Percentiles rank a stretch among this genome's conserved stretches.
phyloP scores from a whole-genome alignment of 768 basidiomycete genomes.

The Psilocybe subaeruginosa region DNA sequence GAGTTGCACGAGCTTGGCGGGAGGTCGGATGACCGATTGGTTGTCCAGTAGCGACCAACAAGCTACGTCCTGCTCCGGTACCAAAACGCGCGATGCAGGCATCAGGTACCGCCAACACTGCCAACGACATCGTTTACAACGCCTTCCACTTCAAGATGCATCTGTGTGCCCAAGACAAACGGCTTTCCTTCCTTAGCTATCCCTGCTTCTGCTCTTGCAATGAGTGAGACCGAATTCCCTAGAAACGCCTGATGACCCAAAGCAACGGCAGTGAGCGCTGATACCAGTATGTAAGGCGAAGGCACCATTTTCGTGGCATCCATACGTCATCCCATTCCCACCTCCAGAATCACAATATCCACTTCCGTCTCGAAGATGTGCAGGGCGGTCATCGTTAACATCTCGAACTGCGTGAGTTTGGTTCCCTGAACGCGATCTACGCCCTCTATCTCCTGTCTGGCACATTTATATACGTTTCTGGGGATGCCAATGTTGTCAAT shows the following conservation, averaged over 20 bases:
- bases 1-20: constrained; percentile 44
- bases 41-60: constrained; percentile 11
- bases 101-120: constrained; percentile 40
- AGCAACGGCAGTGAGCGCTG: constrained; percentile 84
- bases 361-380: constrained; percentile 73
- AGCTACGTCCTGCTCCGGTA: constrained; percentile 26
- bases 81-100: neutral
- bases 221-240: constrained; percentile 72
- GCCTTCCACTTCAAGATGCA: constrained; percentile 45
- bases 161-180: constrained; percentile 71
- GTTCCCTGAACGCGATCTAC: constrained; percentile 46
- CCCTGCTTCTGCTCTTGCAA: constrained; percentile 81
- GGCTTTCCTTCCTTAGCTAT: constrained; percentile 69
- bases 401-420: constrained; percentile 76
- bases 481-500: constrained; percentile 62
- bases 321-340: constrained; percentile 90
- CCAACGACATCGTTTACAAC: constrained; percentile 47
- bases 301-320: constrained; percentile 97
- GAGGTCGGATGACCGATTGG: constrained; percentile 17
- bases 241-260: constrained; percentile 93
- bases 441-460: constrained; percentile 49
- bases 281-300: constrained; percentile 66
- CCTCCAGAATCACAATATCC: constrained; percentile 83
- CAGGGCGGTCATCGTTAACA: constrained; percentile 83
- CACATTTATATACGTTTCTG: constrained; percentile 44